Evolutionary conservation across 768 basidiomycete genomes (phyloP).

Genomic region (Tricholoma bakamatsutake): DNA sequence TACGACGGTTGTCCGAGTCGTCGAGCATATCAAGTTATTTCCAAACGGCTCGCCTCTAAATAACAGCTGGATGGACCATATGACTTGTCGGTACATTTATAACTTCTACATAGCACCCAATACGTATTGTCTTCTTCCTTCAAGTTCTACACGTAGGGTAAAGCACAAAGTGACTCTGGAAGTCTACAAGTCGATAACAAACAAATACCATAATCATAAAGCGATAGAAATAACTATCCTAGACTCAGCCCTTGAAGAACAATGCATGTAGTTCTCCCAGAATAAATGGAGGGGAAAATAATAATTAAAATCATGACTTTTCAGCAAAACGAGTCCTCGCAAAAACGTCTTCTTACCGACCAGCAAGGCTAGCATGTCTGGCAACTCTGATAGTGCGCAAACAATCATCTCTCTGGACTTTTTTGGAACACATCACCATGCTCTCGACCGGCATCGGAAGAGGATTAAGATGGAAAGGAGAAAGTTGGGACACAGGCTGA

Average conservation of each 20-base stretch:
- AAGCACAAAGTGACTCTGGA: not conserved
- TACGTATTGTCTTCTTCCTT: no score
- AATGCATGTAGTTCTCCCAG: not conserved
- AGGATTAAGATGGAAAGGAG: constrained; percentile 36
- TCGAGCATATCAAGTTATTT: no score
- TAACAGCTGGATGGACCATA: no score
- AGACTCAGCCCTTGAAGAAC: not conserved
- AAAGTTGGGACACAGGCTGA: constrained; percentile 5
- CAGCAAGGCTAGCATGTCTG: constrained; percentile 33
- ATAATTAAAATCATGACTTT: not conserved
- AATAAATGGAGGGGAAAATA: not conserved
- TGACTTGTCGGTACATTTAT: no score
- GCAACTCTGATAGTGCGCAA: constrained; percentile 25
- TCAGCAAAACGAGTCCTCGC: not conserved
- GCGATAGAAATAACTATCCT: not conserved
- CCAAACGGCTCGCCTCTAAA: no score
- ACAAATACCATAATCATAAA: constrained; percentile 4
- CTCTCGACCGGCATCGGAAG: constrained; percentile 51
- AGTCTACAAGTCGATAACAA: not conserved
- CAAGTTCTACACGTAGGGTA: not conserved
- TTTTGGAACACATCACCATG: constrained; percentile 32
- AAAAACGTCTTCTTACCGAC: constrained; percentile 24
- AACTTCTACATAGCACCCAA: no score
- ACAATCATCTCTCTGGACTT: constrained; percentile 12
- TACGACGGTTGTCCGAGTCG: no score